phyloP scores from a whole-genome alignment of 768 basidiomycete species.

The Boletus subparvulus region DNA sequence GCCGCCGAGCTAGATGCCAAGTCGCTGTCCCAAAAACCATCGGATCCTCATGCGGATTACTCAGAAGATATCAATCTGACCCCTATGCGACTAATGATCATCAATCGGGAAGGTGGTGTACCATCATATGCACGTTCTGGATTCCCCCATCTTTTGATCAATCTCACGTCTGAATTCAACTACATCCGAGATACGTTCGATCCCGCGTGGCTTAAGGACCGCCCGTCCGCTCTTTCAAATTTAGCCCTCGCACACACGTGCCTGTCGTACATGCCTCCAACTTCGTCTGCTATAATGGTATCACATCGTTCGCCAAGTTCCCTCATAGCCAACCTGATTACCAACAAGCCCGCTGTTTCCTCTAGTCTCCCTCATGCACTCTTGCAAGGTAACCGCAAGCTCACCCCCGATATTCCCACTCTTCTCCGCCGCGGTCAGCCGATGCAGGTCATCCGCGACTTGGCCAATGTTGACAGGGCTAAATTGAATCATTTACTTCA shows the following conservation, averaged over 20 bases:
- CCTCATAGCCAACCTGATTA: constrained; percentile 95
- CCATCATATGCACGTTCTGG: constrained; percentile 96
- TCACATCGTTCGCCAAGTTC: constrained; percentile 95
- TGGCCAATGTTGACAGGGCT: constrained; percentile 65
- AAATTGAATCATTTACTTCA: constrained; percentile 85
- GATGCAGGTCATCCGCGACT: constrained; percentile 74
- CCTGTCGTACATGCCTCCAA: constrained; percentile 86
- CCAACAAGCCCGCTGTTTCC: constrained; percentile 95
- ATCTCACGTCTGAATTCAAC: constrained; percentile 81
- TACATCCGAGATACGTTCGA: constrained; percentile 87
- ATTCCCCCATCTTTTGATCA: constrained; percentile 93
- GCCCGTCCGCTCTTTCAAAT: constrained; percentile 87
- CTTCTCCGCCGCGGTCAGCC: constrained; percentile 86
- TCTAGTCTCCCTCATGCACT: constrained; percentile 94
- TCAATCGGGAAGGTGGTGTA: constrained; percentile 94
- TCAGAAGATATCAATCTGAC: constrained; percentile 76
- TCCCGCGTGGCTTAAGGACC: constrained; percentile 66
- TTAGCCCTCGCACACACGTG: constrained; percentile 83
- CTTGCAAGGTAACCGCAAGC: constrained; percentile 79
- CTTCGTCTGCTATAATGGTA: constrained; percentile 94
- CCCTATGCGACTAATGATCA: constrained; percentile 94
- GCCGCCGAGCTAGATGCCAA: constrained; percentile 50
- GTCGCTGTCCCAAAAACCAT: constrained; percentile 29
- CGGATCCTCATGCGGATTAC: constrained; percentile 37
- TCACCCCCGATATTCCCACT: constrained; percentile 91